A percentile compares a stretch with the other conserved stretches of the same genome.
phyloP scores from a whole-genome alignment of 2,329 filamentous ascomycete genomes.

The Aspergillus japonicus region DNA sequence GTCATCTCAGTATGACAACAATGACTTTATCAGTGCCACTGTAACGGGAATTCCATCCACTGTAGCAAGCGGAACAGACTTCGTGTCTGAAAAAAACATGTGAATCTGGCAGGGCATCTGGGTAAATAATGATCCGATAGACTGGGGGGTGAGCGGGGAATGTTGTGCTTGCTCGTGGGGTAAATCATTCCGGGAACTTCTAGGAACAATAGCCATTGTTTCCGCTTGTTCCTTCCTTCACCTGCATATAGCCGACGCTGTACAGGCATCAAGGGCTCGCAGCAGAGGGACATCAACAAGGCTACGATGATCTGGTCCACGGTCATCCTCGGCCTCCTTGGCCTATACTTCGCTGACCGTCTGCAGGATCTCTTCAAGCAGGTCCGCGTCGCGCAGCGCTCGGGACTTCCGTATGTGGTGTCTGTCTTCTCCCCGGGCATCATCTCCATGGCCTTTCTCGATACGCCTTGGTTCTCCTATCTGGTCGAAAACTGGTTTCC shows the following conservation, averaged over 20 bases:
- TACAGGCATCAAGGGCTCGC: neutral
- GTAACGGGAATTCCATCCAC: neutral
- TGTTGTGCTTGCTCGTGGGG: neutral
- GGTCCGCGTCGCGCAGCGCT: constrained; percentile 9
- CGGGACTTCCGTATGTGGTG: constrained; percentile 15
- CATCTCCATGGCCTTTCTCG: constrained; percentile 4
- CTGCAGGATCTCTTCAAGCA: constrained; percentile 26
- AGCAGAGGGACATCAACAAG: neutral
- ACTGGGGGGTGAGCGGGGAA: neutral
- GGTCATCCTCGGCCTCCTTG: constrained; percentile 5
- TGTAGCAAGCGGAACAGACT: neutral
- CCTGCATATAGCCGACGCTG: no score
- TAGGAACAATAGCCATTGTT: no score
- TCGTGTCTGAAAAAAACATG: neutral
- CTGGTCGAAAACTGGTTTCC: constrained; percentile 15
- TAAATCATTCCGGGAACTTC: neutral
- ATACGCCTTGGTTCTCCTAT: constrained; percentile 4
- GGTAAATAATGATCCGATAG: neutral
- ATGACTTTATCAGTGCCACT: neutral
- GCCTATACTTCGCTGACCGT: constrained; percentile 5
- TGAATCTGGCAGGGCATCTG: neutral
- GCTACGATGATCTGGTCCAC: constrained; percentile 8
- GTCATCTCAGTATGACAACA: neutral
- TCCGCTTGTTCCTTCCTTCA: neutral
- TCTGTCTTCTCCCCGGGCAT: constrained; percentile 5